These are phyloP conservation scores for Geotrichum macrosporum DNA, from an alignment of 1,139 yeast species.

Conservation along the genomic window DNA sequence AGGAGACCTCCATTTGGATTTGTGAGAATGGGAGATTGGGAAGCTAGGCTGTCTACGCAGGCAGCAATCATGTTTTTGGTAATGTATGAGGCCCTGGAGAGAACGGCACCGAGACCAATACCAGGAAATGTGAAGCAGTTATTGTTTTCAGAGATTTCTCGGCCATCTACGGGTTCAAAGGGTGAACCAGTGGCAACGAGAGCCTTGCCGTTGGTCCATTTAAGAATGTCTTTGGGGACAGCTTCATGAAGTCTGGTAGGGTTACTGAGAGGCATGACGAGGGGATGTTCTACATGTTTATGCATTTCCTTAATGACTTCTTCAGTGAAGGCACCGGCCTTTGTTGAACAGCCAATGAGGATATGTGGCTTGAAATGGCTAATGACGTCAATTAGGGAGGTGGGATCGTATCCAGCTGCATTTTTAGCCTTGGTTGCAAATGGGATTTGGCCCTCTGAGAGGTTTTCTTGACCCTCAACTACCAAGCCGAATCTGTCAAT, in stretches of 20 bases:
- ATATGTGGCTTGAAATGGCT: constrained; percentile 78
- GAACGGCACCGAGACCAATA: constrained; percentile 90
- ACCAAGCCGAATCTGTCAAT: constrained; percentile 85
- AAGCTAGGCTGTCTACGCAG: constrained; percentile 85
- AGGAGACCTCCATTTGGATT: constrained; percentile 82
- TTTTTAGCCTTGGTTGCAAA: constrained; percentile 67
- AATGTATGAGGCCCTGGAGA: constrained; percentile 73
- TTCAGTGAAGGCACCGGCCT: constrained; percentile 91
- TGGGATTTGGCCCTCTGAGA: constrained; percentile 54
- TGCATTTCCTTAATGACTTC: constrained; percentile 84
- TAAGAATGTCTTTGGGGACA: constrained; percentile 78
- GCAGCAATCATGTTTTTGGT: constrained; percentile 92
- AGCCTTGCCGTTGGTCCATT: constrained; percentile 89
- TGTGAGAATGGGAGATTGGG: constrained; percentile 66
- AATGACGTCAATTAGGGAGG: constrained; percentile 62
- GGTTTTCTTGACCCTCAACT: constrained; percentile 45
- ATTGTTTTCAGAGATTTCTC: constrained; percentile 85
- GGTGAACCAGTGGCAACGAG: constrained; percentile 98
- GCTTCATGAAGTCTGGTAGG: constrained; percentile 98
- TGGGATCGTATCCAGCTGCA: constrained; percentile 59
- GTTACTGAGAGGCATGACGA: constrained; percentile 91
- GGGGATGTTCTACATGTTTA: constrained; percentile 78
- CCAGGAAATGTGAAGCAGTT: constrained; percentile 98
- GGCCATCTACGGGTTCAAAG: constrained; percentile 87
- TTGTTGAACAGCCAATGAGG: constrained; percentile 91